Conservation (phyloP, 441 rosid genomes). For the Macaranga tanarius region DNA sequence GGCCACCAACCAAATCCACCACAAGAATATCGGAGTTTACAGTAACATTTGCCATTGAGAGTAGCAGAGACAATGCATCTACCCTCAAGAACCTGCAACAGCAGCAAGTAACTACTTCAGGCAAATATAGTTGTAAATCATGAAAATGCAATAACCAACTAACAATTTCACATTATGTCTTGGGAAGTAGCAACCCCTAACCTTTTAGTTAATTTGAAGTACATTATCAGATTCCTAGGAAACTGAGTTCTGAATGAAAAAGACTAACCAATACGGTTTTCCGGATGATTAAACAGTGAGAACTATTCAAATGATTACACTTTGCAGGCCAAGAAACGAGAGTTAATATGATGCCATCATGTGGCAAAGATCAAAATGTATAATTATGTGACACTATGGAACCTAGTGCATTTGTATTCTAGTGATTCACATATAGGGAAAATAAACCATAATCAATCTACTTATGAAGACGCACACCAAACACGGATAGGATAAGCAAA, state of each 20-base stretch:
- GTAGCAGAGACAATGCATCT: conserved; percentile 76
- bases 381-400: not conserved
- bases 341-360: not conserved
- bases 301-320: too few species aligned
- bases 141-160: not conserved
- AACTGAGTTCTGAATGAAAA: not conserved
- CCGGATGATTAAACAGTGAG: too few species aligned
- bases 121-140: too few species aligned
- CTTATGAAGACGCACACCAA: too few species aligned
- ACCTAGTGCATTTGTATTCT: not conserved
- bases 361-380: not conserved
- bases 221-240: not conserved
- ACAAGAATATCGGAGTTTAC: conserved; percentile 75
- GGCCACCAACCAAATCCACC: conserved; percentile 90
- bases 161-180: not conserved
- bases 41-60: conserved; percentile 78
- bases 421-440: not conserved
- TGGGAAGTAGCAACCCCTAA: not conserved
- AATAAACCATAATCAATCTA: not conserved
- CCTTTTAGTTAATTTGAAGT: not conserved
- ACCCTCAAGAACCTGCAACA: conserved; percentile 67
- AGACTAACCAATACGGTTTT: too few species aligned
- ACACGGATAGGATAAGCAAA: not conserved
- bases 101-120: not conserved
- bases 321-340: not conserved